Base-by-base conservation (phyloP, 2,329 filamentous ascomycete species). In the Moelleriella libera region DNA sequence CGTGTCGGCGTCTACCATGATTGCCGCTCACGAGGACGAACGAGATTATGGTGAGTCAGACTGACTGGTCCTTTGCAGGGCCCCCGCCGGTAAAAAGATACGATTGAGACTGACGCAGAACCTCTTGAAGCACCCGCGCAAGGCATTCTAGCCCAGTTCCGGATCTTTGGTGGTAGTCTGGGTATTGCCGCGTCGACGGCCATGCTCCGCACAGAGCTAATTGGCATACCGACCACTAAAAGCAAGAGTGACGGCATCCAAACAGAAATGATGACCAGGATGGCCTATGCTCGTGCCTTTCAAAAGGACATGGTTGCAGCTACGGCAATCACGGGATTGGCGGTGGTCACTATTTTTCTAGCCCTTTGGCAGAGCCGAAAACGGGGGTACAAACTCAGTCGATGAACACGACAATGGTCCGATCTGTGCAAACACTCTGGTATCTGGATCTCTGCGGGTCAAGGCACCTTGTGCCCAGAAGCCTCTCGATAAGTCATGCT, bases 101-200 rank as follows among this genome's bases (percentile, higher is more conserved):
- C 40, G 6, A 6, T 8, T 6, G 4, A 6, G n/a, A 31, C 52
- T 60, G 43, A 61, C 47, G 28, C 14, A 12, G 21, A 40, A 11
- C 3, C 2, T 37, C 7, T 11, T 37, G 41, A 41, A 75, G 72
- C 72, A 10, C 61, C 70, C 9, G 70, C 72, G 0, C 74, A 78
- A 52, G 74, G 72, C 1, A 68, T 77, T 40, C 55, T 76, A 10
- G 69, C 73, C 0, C 72, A 77, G 48, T 58, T 68, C 29, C 66
- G 74, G 32, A 67, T 77, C 28, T 60, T 76, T 0, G 74, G 74
- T 5, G 74, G 74, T 5, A 75, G 72, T 48, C 60, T 77, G 30
- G 74, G 74, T 3, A 75, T 78, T 46, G 70, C 74, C 3, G 65
- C 69, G 1, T 76, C 72, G 21, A 70, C 74, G 1, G 68, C 69